These are phyloP conservation scores for Aspergillus bertholletiae DNA, from an alignment of 495 filamentous ascomycete species.

Conservation along the genomic window DNA sequence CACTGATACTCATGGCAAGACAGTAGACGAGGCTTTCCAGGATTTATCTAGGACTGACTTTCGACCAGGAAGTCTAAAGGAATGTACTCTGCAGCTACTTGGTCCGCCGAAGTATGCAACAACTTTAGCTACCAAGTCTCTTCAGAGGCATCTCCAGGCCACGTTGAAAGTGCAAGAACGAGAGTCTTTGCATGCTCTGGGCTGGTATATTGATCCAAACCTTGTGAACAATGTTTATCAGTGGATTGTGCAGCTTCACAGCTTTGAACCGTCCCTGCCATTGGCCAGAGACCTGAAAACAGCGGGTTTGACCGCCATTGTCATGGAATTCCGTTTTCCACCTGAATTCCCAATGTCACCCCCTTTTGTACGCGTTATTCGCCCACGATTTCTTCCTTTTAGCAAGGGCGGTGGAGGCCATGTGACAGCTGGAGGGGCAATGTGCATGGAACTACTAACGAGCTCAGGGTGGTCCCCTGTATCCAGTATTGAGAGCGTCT, in stretches of 20 bases:
- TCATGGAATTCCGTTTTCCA: conserved; percentile 79
- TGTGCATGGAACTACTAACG: conserved; percentile 92
- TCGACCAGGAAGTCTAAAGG: conserved; percentile 58
- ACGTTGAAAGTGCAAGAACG: conserved; percentile 61
- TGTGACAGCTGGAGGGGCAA: conserved; percentile 79
- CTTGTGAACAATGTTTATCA: conserved; percentile 73
- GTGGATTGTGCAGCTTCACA: conserved; percentile 91
- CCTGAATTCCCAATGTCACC: conserved; percentile 71
- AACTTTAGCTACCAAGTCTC: conserved; percentile 52
- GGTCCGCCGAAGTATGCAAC: conserved; percentile 68
- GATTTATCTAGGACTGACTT: conserved; percentile 54
- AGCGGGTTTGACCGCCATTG: conserved; percentile 57
- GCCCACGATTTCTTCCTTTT: conserved; percentile 75
- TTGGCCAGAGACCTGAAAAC: conserved; percentile 73
- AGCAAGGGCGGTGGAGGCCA: conserved; percentile 76
- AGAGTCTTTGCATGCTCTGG: conserved; percentile 64
- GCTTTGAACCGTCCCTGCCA: conserved; percentile 66
- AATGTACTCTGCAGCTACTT: conserved; percentile 53
- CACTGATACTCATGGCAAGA: background rate
- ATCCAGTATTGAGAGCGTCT: conserved; percentile 70
- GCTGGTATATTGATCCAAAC: conserved; percentile 75
- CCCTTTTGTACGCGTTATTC: conserved; percentile 81
- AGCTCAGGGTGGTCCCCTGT: conserved; percentile 76
- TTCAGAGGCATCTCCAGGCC: conserved; percentile 59
- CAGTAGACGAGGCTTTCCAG: background rate